Evolutionary conservation across 352 stramenopile genomes (phyloP), one percentile per base, ranked within the genome.

Genomic region (Globisporangium paroecandrum): DNA sequence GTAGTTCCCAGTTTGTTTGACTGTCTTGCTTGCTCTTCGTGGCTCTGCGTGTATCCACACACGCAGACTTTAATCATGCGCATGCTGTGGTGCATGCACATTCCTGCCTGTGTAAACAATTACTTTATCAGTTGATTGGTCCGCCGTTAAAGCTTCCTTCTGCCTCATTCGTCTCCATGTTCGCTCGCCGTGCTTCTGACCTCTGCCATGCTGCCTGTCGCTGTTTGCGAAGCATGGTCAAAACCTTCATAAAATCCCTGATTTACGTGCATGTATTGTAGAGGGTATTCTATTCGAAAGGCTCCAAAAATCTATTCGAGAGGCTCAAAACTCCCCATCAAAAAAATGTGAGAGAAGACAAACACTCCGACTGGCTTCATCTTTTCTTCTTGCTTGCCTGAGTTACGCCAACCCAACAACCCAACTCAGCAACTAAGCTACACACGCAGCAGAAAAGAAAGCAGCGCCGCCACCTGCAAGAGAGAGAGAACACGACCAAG

Each of bases 281-380:
- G 25, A 32, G 27, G 27, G 32, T 36, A 36, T 36, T 36, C 32
- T 36, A 36, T 36, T 36, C 6, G 32, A 36, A 9, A 36, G 32
- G 32, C 7, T 57, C 51, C 49, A 6, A 47, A 32, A 32, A 32
- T 4, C 27, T 32, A 32, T 32, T 32, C 27, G 27, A 7, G 27
- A 32, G 27, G 27, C 27, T 32, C 27, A 32, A 32, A 32, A 32
- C 27, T 32, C 27, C 27, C 27, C 27, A 32, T 32, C 27, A 32
- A 32, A 32, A 15, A 24, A 54, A 29, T 25, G 43, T 24, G 60
- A 65, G 47, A 65, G 60, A 65, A n/a, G 60, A 58, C 41, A 29
- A 65, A 57, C 47, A 65, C 60, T 65, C 60, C 25, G 13, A 29
- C 60, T 58, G 18, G 29, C 46, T 65, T 49, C 29, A 41, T 58